Evolutionary conservation across 129 eudicot species (phyloP).

Genomic region (Artemisia argyi): DNA sequence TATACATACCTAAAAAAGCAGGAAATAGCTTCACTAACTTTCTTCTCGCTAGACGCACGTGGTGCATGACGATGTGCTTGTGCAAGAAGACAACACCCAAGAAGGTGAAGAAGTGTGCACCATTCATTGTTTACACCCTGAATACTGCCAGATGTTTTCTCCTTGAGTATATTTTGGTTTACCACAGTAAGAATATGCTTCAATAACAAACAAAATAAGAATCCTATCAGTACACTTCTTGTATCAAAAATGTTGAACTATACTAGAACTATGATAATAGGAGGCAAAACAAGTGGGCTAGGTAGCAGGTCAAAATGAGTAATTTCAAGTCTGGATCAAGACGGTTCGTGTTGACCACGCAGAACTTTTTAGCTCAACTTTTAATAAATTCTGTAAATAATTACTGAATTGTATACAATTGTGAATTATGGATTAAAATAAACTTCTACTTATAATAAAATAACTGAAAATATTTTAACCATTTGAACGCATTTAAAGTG

Average conservation of each 20-base stretch:
- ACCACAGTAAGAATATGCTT: constrained; percentile 79
- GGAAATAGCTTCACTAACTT: constrained; percentile 76
- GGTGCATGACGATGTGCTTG: constrained; percentile 72
- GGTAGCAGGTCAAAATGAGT: neutral
- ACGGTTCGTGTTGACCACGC: neutral
- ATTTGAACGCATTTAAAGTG: neutral
- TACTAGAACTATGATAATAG: neutral
- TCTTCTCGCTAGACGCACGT: constrained; percentile 48
- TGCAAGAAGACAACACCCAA: constrained; percentile 88
- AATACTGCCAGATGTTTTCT: constrained; percentile 70
- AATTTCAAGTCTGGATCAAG: neutral
- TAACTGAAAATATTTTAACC: neutral
- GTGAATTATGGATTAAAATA: neutral
- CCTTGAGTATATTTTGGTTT: constrained; percentile 77
- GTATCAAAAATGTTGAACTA: constrained; percentile 1
- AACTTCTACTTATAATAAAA: neutral
- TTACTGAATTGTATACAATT: neutral
- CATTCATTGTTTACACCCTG: constrained; percentile 66
- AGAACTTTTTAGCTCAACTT: neutral
- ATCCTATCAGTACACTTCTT: constrained; percentile 16
- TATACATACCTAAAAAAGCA: constrained; percentile 80
- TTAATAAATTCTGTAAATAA: neutral
- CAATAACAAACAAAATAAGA: constrained; percentile 25
- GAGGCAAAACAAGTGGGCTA: neutral
- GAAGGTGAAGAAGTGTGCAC: constrained; percentile 73